Evolutionary conservation across 495 filamentous ascomycete genomes (phyloP).

Genomic region (Aspergillus affinis): DNA sequence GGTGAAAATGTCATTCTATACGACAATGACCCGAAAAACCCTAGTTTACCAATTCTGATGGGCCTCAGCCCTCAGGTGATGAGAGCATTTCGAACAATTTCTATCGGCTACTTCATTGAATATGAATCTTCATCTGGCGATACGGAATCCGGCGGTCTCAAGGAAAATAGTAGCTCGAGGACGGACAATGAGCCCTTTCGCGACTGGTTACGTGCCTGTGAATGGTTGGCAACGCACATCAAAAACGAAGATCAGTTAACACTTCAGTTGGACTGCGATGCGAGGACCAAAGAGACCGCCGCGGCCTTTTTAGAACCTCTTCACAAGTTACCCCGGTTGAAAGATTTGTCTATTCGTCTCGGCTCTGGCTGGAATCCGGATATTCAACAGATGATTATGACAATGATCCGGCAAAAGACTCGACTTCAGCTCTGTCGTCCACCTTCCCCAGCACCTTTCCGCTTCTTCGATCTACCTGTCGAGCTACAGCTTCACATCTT

Average conservation of each 20-base stretch:
- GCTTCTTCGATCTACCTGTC: constrained; percentile 8
- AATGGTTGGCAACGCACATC: neutral
- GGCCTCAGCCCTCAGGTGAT: no score
- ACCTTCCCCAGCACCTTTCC: neutral
- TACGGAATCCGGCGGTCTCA: no score
- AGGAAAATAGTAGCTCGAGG: neutral
- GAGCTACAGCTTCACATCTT: constrained; percentile 10
- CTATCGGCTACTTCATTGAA: no score
- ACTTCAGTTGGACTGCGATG: constrained; percentile 6
- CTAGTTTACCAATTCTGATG: no score
- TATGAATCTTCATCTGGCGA: no score
- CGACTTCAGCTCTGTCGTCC: neutral
- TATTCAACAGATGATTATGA: constrained; percentile 7
- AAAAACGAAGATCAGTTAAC: constrained; percentile 6
- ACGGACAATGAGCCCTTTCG: neutral
- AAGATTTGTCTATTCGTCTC: neutral
- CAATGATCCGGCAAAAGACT: constrained; percentile 6
- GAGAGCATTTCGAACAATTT: no score
- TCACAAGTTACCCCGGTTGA: constrained; percentile 7
- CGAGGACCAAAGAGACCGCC: constrained; percentile 4
- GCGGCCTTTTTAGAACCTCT: constrained; percentile 4
- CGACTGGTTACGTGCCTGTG: constrained; percentile 2
- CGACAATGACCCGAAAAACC: no score
- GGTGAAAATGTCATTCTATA: constrained; percentile 1
- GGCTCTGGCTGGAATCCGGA: neutral